Conservation (phyloP, 176 grass and related monocot species). For the Secale cereale region DNA sequence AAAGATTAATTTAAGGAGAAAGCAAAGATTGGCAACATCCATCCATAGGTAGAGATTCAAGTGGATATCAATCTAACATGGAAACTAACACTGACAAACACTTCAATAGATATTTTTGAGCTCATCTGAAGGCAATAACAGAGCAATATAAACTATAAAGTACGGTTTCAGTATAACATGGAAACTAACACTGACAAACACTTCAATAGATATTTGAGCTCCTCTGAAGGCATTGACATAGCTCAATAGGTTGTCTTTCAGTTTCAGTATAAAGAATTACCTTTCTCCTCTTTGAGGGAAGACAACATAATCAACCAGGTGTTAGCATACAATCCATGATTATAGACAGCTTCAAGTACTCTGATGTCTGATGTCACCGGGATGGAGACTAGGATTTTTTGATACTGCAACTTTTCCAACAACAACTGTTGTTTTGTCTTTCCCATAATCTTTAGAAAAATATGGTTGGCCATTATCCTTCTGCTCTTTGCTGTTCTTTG, state of each 20-base stretch:
- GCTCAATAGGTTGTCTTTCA: slow-evolving; percentile 15
- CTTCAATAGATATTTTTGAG: no score
- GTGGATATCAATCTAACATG: slow-evolving; percentile 15
- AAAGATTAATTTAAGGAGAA: background rate
- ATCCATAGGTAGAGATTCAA: background rate
- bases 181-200: background rate
- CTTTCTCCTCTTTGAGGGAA: slow-evolving; percentile 90
- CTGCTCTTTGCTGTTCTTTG: slow-evolving; percentile 62
- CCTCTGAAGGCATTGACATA: background rate
- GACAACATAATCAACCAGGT: slow-evolving; percentile 72
- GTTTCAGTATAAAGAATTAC: slow-evolving; percentile 39
- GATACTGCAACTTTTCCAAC: slow-evolving; percentile 72
- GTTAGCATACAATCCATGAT: slow-evolving; percentile 56
- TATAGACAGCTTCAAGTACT: slow-evolving; percentile 80
- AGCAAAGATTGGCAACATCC: background rate
- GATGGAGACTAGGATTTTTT: slow-evolving; percentile 93
- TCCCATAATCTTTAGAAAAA: slow-evolving; percentile 45
- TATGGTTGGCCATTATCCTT: slow-evolving; percentile 39
- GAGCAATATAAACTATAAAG: no score
- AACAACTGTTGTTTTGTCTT: slow-evolving; percentile 37
- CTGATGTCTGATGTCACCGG: slow-evolving; percentile 83
- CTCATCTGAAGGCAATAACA: no score
- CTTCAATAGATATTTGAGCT: slow-evolving; percentile 10
- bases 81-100: background rate
- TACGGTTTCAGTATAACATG: no score